Base-by-base conservation (phyloP, 306 rosid genomes). In the Ceratonia siliqua region DNA sequence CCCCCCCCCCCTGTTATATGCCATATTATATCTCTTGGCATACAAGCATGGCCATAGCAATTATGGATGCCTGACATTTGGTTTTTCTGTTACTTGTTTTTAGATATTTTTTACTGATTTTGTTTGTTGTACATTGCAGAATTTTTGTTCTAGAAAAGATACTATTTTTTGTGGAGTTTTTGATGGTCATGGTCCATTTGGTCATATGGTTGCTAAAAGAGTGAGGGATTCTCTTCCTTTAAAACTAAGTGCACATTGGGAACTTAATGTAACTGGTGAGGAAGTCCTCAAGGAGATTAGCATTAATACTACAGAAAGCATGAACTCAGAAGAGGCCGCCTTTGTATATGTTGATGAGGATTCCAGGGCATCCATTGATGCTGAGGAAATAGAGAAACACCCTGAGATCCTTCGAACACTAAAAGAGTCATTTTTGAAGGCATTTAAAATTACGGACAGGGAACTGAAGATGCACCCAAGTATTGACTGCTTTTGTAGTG, bases 201-300 rank as follows among this genome's bases (percentile, higher is more conserved):
- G 99, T 58, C 99, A 95, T 81, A 85, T 95, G 99, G 99, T 95
- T 66, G 99, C 99, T 0, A 95, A 89, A 85, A 92, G 85, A 85
- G 99, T 95, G 88, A 89, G 99, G 88, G 99, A 95, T 86, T 86
- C 92, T 68, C 97, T 95, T 75, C 99, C 99, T 72, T 83, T 95
- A 66, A 92, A 82, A 61, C 85, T 95, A 86, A 95, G 91, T 78
- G 78, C 97, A 24, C 88, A 90, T 68, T 95, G 97, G 99, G 98
- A 92, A 77, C 80, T 73, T 35, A 86, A 70, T 85, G 71, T 56
- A 77, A 77, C 76, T 72, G 84, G 84, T 38, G 96, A 76, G 5
- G 93, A 85, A 54, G 87, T 85, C 76, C 93, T 86, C 87, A 90
- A 87, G 80, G 97, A 86, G 87, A 83, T 83, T 80, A 85, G 81